Evolutionary conservation across 1,139 yeast genomes (phyloP), one percentile per base, ranked within the genome.

Genomic region (Hanseniaspora uvarum): DNA sequence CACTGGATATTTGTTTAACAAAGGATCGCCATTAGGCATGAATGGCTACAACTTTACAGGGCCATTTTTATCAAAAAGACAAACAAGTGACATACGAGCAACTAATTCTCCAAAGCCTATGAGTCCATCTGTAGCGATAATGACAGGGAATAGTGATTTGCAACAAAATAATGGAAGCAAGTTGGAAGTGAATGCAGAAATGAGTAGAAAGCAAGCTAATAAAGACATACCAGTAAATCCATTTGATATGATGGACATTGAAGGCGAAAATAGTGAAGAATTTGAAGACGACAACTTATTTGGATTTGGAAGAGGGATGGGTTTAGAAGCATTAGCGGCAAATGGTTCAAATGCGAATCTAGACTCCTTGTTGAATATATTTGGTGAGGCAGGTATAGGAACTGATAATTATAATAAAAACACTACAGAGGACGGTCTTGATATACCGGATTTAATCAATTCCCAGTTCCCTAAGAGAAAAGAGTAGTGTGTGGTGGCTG

Each of bases 221-320:
- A 39, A 38, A n/a, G 33, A 38, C 11, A 30, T 48, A 2, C 41
- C 41, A 19, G 11, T 41, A 14, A 38, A 33, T 49, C 44, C 33
- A n/a, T 43, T 50, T 26, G 40, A 24, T 6, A 24, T 24, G 1
- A 30, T 26, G 11, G 51, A 38, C 5, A 23, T 28, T 19, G 53
- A 26, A 5, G 40, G 23, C 14, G 53, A 50, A n/a, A 43, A 43
- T 2, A 43, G 30, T n/a, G 48, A 50, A 8, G 53, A 50, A 16
- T 34, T 23, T 19, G 53, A 50, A n/a, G 53, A 50, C 23, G 53
- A 44, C 31, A 50, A 50, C 28, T 18, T 50, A 38, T 50, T 50
- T 44, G 53, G 53, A n/a, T 50, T 50, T 50, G 53, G 53, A 14
- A 36, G 53, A 37, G 53, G 53, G 3, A 50, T 50, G 53, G 53